Evolutionary conservation across 2,329 filamentous ascomycete genomes (phyloP).

Genomic region (Talaromyces funiculosus): DNA sequence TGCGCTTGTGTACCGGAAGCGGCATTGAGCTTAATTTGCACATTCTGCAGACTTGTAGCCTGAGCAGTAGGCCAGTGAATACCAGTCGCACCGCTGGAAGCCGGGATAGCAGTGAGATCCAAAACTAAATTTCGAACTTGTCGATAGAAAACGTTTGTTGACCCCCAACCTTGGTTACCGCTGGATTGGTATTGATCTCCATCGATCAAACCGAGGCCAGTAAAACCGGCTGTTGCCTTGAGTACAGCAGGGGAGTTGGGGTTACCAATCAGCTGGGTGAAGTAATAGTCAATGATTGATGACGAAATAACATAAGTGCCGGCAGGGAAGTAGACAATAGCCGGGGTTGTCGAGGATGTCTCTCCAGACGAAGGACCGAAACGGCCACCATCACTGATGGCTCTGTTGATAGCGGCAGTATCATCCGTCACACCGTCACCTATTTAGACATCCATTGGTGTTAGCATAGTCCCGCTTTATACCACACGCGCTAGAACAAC

Average conservation of each 20-base stretch:
- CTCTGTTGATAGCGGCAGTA: constrained; percentile 50
- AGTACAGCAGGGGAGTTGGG: constrained; percentile 53
- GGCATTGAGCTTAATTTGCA: constrained; percentile 53
- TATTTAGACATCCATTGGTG: constrained; percentile 13
- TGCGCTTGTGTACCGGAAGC: constrained; percentile 46
- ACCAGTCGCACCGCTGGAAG: constrained; percentile 26
- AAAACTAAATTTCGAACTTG: constrained; percentile 62
- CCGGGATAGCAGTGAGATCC: constrained; percentile 45
- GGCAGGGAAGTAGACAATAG: constrained; percentile 53
- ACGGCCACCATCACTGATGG: constrained; percentile 42
- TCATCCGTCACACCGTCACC: constrained; percentile 50
- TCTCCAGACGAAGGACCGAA: constrained; percentile 38
- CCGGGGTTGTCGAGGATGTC: constrained; percentile 48
- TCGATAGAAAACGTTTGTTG: constrained; percentile 59
- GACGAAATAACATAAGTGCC: constrained; percentile 55
- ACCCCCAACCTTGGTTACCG: constrained; percentile 33
- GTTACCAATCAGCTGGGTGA: constrained; percentile 58
- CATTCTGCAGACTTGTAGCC: constrained; percentile 57
- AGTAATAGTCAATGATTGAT: constrained; percentile 58
- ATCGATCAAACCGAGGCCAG: constrained; percentile 54
- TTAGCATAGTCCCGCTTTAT: neutral
- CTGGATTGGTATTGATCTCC: constrained; percentile 47
- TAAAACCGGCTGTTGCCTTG: constrained; percentile 49
- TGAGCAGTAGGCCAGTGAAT: constrained; percentile 53
- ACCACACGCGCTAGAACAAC: too few species aligned